Base-by-base conservation (phyloP, 2,329 filamentous ascomycete species). In the Tothia fuscella region DNA sequence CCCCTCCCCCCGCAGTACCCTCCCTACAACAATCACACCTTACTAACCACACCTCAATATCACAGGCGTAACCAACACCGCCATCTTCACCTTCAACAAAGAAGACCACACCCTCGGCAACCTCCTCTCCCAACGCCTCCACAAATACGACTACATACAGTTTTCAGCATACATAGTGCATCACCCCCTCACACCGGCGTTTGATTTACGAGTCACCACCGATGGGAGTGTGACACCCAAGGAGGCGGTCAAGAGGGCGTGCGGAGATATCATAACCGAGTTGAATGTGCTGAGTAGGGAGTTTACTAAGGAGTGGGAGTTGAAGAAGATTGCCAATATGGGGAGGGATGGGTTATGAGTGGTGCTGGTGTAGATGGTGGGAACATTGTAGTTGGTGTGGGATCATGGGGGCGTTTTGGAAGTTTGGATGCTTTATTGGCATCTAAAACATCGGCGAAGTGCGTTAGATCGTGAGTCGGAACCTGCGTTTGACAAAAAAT, bases 101-200 rank as follows among this genome's bases (percentile, higher is more conserved):
- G 91, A 98, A 62, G 91, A 98, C 54, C 89, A 95, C 65, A 95
- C 89, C 1, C 75, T 98, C 20, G 91, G 81, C 53, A 95, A 98
- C 61, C 72, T 98, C 43, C 73, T 98, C 43, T 76, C 82, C 36
- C 80, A 85, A 55, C 84, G 89, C 54, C 80, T 98, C 44, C 79
- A 91, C 65, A 79, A 83, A 59, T 82, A 85, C 54, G 74, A 78
- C 14, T 80, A 93, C 58, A 82, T 98, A 52, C 69, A 82, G 53
- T 93, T 96, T 71, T 80, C 88, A 46, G 91, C 82, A 10, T 98
- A 98, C 71, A 93, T 93, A 64, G 77, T 74, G 32, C 57, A 59
- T 29, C 59, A 64, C 55, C 51, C 61, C 22, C 54, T 65, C 38
- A 61, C 64, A 49, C 55, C 59, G 31, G 58, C 56, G 25, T 78